A percentile compares a stretch with the other conserved stretches of the same genome.
Evolutionary conservation across 495 filamentous ascomycete species (phyloP).

Genomic region (Aspergillus taichungensis): DNA sequence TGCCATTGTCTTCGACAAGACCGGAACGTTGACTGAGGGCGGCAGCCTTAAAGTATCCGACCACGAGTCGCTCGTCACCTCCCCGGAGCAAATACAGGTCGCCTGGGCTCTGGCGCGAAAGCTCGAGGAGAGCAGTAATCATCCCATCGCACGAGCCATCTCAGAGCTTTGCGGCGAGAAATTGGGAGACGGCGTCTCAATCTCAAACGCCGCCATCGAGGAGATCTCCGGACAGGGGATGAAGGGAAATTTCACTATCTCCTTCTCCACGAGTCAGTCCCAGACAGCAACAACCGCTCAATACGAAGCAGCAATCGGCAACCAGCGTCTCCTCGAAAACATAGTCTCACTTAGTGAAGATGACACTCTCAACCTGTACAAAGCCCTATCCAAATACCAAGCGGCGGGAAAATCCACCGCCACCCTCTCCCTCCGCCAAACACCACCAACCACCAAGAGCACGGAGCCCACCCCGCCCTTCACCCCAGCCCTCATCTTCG

Average conservation of each 20-base stretch:
- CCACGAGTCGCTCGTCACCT: constrained; percentile 45
- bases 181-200: constrained; percentile 6
- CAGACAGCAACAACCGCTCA: constrained; percentile 2
- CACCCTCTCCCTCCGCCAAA: constrained; percentile 47
- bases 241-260: constrained; percentile 54
- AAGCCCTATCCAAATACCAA: constrained; percentile 56
- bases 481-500: constrained; percentile 60
- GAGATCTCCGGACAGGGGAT: constrained; percentile 81
- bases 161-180: constrained; percentile 52
- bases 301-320: constrained; percentile 72
- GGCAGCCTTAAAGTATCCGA: constrained; percentile 75
- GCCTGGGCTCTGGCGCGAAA: constrained; percentile 49
- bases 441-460: constrained; percentile 6
- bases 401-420: constrained; percentile 63
- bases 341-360: constrained; percentile 15
- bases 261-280: constrained; percentile 3
- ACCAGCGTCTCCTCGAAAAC: constrained; percentile 59
- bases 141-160: constrained; percentile 83
- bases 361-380: constrained; percentile 30
- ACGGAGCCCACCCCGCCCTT: constrained; percentile 19
- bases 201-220: constrained; percentile 44
- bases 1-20: constrained; percentile 93
- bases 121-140: constrained; percentile 75
- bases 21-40: constrained; percentile 82
- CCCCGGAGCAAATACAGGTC: constrained; percentile 23